phyloP scores from a whole-genome alignment of 1,139 yeast species.

The Taphrina sp. region DNA sequence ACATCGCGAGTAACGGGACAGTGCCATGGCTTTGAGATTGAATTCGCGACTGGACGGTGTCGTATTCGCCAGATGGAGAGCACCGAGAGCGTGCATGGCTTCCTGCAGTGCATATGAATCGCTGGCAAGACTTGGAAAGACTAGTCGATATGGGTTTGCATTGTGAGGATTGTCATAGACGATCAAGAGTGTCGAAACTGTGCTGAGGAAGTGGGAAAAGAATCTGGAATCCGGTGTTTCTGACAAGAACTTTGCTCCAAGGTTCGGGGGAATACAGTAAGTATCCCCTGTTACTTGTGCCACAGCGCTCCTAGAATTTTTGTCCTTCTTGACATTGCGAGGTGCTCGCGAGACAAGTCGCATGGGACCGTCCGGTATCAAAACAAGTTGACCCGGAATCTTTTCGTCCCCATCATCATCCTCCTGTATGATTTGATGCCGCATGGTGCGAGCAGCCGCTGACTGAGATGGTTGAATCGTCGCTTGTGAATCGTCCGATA shows the following conservation, averaged over 20 bases:
- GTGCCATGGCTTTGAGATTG: background rate
- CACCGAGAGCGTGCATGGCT: slow-evolving; percentile 1
- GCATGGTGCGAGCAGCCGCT: background rate
- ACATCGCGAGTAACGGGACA: background rate
- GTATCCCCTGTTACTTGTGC: background rate
- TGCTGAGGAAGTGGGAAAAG: slow-evolving; percentile 1
- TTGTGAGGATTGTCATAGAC: background rate
- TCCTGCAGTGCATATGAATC: background rate
- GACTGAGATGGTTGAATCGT: background rate
- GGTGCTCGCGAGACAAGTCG: too few species aligned
- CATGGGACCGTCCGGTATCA: background rate
- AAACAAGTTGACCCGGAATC: background rate
- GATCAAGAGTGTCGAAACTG: background rate
- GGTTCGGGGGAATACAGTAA: background rate
- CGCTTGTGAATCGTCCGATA: background rate
- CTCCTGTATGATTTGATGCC: background rate
- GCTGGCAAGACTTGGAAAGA: background rate
- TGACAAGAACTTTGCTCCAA: background rate
- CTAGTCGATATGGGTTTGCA: background rate
- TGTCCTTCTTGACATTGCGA: background rate
- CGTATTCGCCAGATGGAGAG: slow-evolving; percentile 1
- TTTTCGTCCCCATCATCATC: background rate
- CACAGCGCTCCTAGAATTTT: background rate
- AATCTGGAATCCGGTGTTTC: background rate
- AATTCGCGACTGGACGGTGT: background rate